Evolutionary conservation across 2,329 filamentous ascomycete species (phyloP).

Genomic region (Microdochium bolleyi): DNA sequence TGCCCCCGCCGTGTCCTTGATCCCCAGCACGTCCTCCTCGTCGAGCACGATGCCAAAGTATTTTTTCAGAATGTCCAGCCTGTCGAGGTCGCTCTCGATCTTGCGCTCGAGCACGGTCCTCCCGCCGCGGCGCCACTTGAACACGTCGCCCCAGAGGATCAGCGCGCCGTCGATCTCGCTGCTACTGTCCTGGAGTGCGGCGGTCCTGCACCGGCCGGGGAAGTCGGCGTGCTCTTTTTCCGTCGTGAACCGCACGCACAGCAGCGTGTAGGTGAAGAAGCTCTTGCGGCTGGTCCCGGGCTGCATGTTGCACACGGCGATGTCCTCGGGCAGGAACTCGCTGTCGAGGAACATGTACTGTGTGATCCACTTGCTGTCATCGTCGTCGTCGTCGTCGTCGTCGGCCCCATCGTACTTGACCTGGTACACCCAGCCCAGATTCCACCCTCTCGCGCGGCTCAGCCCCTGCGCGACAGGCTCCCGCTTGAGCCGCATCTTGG

Average conservation of each 20-base stretch:
- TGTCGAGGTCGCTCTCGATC: conserved; percentile 30
- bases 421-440: conserved; percentile 15
- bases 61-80: conserved; percentile 30
- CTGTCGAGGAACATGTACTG: conserved; percentile 38
- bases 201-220: conserved; percentile 19
- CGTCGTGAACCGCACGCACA: conserved; percentile 30
- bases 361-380: conserved; percentile 25
- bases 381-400: conserved; percentile 5
- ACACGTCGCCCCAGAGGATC: conserved; percentile 26
- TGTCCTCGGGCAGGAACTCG: conserved; percentile 29
- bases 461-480: conserved; percentile 13
- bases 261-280: conserved; percentile 26
- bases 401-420: background rate
- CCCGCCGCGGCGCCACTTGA: conserved; percentile 30
- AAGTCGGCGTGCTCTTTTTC: conserved; percentile 18
- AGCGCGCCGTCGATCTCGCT: conserved; percentile 20
- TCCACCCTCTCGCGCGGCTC: conserved; percentile 5
- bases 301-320: conserved; percentile 26
- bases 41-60: conserved; percentile 35
- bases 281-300: conserved; percentile 21
- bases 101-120: conserved; percentile 26
- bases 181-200: conserved; percentile 24
- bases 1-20: conserved; percentile 3
- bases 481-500: conserved; percentile 23
- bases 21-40: conserved; percentile 9